Evolutionary conservation across 2,329 filamentous ascomycete species (phyloP), one percentile per base, ranked within the genome.

Genomic region (Nemania sp.): DNA sequence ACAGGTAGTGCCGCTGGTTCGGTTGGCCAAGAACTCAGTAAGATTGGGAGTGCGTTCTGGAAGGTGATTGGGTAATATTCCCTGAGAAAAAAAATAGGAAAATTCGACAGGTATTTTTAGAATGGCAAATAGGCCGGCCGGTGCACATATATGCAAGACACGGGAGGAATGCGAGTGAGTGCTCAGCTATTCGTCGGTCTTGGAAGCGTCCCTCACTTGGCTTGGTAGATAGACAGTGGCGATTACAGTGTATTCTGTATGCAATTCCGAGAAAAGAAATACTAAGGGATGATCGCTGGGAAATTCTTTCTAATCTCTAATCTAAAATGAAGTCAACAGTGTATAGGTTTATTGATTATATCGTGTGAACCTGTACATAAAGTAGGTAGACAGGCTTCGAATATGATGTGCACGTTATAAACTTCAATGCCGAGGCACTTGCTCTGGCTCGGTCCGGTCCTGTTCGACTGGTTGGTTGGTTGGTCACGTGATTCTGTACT

Each of bases 21-120:
- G 47, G 4, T 41, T 54, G 13, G 41, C 27, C 43, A 61, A 55
- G 26, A 18, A 22, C 35, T 57, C 54, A 35, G 47, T 11, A 38
- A 32, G 24, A 20, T 60, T 15, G 26, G 29, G n/a, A 27, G 11
- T 7, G 13, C 27, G 22, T 10, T 26, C 32, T 5, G 32, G 20
- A 18, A 32, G 32, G 15, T 15, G 13, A 6, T 57, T 58, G 56
- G 18, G 5, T 5, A 35, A 59, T 32, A 3, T 18, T 20, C 54
- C 8, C 22, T 24, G 29, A 11, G n/a, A n/a, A n/a, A n/a, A n/a
- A n/a, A 43, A n/a, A 56, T 56, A 24, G 26, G 22, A 26, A 45
- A 27, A 3, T 20, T 20, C 27, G 35, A 64, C 2, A 18, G 22
- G 18, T 15, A 11, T 29, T 32, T 13, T 8, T n/a, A 62, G 26